phyloP scores from a whole-genome alignment of 441 rosid genomes.

The Arabidopsis hybrid region DNA sequence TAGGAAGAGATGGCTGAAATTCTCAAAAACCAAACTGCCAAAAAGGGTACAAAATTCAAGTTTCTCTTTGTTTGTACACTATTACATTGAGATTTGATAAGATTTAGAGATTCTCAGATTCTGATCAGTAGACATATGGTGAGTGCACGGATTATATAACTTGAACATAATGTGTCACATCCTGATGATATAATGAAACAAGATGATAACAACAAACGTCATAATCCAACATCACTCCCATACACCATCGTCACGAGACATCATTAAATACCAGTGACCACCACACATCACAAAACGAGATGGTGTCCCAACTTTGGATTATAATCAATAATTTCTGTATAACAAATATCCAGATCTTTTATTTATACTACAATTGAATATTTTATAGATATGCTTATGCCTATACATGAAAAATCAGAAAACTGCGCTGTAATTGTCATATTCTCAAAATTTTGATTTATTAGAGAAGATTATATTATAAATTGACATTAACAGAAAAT shows the following conservation, averaged over 20 bases:
- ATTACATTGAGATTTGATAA: neutral
- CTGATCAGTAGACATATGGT: neutral
- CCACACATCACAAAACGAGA: conserved; percentile 20
- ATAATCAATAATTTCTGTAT: neutral
- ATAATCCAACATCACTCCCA: conserved; percentile 17
- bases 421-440: neutral
- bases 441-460: conserved; percentile 5
- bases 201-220: conserved; percentile 6
- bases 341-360: neutral
- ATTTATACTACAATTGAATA: neutral
- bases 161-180: neutral
- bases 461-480: conserved; percentile 10
- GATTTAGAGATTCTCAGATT: neutral
- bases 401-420: conserved; percentile 24
- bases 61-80: too few species aligned
- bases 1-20: too few species aligned
- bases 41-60: too few species aligned
- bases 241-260: conserved; percentile 32
- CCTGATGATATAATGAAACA: conserved; percentile 1
- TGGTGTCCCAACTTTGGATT: conserved; percentile 24
- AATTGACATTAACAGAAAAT: neutral
- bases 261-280: conserved; percentile 17
- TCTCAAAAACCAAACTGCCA: too few species aligned
- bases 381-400: conserved; percentile 12
- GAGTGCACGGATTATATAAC: neutral